Evolutionary conservation across 73 alveolate species (phyloP).

Genomic region (Durusdinium trenchii): DNA sequence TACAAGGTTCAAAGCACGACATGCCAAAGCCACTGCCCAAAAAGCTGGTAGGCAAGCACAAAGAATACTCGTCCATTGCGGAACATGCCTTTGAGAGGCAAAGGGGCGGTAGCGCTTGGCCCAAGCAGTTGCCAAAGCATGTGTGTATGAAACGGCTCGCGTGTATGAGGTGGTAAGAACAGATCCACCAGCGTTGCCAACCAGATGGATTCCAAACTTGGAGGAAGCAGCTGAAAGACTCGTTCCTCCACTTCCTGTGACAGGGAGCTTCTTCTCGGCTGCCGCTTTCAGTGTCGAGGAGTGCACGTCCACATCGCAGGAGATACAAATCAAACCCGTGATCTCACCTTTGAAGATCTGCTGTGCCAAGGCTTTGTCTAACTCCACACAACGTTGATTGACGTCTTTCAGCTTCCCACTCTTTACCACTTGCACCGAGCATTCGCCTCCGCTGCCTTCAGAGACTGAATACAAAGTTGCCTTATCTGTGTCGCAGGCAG

Average conservation of each 20-base stretch:
- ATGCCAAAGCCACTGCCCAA: conserved; percentile 36
- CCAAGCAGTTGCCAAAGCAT: conserved; percentile 57
- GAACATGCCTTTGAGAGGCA: neutral
- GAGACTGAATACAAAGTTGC: conserved; percentile 8
- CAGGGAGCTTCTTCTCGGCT: conserved; percentile 32
- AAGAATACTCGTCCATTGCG: conserved; percentile 23
- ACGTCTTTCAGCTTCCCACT: conserved; percentile 38
- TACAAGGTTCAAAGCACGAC: neutral
- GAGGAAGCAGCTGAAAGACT: conserved; percentile 17
- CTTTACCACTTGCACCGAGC: conserved; percentile 18
- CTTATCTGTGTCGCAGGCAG: neutral
- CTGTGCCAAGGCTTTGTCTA: conserved; percentile 20
- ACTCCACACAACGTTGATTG: neutral
- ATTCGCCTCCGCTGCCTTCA: neutral
- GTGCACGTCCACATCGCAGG: conserved; percentile 61
- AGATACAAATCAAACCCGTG: conserved; percentile 40
- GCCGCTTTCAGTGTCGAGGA: conserved; percentile 28
- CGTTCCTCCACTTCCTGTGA: conserved; percentile 61
- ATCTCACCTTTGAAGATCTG: neutral
- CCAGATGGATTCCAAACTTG: conserved; percentile 40
- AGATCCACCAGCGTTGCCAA: conserved; percentile 60
- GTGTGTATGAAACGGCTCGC: conserved; percentile 49
- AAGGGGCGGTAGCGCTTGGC: neutral
- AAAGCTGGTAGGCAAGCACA: conserved; percentile 46
- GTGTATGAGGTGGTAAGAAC: conserved; percentile 58